Conservation (phyloP, 2,329 filamentous ascomycete species). For the Phyllosticta paracitricarpa region DNA sequence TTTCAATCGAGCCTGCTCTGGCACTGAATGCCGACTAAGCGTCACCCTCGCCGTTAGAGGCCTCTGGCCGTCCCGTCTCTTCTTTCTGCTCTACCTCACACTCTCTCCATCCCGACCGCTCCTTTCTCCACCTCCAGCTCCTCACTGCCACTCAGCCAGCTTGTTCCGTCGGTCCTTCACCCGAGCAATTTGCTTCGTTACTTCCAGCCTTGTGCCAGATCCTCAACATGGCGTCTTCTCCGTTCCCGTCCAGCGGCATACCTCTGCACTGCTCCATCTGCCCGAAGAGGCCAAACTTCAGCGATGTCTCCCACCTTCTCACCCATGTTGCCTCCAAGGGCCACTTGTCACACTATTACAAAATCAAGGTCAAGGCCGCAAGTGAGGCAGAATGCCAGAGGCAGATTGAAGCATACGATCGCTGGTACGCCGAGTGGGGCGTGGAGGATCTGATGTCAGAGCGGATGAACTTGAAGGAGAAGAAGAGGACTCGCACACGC, state of each 20-base stretch:
- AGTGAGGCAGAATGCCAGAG: constrained; percentile 55
- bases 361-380: constrained; percentile 62
- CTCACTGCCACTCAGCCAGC: constrained; percentile 4
- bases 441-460: constrained; percentile 68
- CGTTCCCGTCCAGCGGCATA: constrained; percentile 30
- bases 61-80: constrained; percentile 1
- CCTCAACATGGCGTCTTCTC: constrained; percentile 28
- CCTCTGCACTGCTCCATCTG: constrained; percentile 77
- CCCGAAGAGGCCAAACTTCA: constrained; percentile 68
- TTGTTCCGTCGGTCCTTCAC: constrained; percentile 16
- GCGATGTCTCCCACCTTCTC: constrained; percentile 81
- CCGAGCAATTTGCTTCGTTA: constrained; percentile 12
- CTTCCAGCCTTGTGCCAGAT: constrained; percentile 17
- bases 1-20: neutral
- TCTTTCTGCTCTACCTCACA: constrained; percentile 16
- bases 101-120: constrained; percentile 13
- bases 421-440: constrained; percentile 65
- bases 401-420: constrained; percentile 58
- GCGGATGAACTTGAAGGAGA: constrained; percentile 65
- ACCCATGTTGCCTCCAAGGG: constrained; percentile 89
- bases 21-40: neutral
- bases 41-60: neutral
- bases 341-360: constrained; percentile 79
- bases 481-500: constrained; percentile 45
- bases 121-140: constrained; percentile 12